These are phyloP conservation scores for Persicaria tinctoria DNA, from an alignment of 148 eudicot genomes.

Conservation along the genomic window DNA sequence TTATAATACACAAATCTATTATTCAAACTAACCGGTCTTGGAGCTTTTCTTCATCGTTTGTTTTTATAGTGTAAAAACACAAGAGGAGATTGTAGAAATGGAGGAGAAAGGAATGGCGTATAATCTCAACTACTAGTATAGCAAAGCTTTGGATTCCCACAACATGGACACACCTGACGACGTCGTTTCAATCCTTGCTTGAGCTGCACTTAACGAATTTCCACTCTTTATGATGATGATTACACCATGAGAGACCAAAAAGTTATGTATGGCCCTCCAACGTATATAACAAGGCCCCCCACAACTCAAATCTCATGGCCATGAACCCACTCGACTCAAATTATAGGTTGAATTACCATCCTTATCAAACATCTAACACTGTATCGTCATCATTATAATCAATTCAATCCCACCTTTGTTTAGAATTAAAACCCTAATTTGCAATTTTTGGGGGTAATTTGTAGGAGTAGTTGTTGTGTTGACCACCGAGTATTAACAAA, in stretches of 20 bases:
- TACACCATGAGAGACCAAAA: constrained; percentile 4
- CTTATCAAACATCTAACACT: not conserved
- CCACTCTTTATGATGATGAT: not conserved
- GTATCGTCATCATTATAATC: not conserved
- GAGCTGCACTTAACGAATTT: not conserved
- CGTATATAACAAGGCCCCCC: not conserved
- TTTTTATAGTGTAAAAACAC: too few species aligned
- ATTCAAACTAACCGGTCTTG: too few species aligned
- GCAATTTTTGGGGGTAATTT: not conserved
- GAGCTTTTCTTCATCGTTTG: too few species aligned
- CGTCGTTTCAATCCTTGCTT: constrained; percentile 7
- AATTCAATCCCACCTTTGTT: not conserved
- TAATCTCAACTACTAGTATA: not conserved
- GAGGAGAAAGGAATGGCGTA: constrained; percentile 7
- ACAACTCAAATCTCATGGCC: not conserved
- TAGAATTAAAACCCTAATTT: not conserved
- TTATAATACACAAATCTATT: too few species aligned
- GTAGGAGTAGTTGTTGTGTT: not conserved
- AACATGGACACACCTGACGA: not conserved
- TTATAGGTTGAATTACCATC: not conserved
- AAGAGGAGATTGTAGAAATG: not conserved
- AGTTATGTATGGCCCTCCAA: constrained; percentile 6
- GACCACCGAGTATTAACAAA: not conserved
- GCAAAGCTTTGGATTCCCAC: constrained; percentile 7
- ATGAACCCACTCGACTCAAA: not conserved